Conservation (phyloP, 2,329 filamentous ascomycete species). For the Colletotrichum brevisporum region DNA sequence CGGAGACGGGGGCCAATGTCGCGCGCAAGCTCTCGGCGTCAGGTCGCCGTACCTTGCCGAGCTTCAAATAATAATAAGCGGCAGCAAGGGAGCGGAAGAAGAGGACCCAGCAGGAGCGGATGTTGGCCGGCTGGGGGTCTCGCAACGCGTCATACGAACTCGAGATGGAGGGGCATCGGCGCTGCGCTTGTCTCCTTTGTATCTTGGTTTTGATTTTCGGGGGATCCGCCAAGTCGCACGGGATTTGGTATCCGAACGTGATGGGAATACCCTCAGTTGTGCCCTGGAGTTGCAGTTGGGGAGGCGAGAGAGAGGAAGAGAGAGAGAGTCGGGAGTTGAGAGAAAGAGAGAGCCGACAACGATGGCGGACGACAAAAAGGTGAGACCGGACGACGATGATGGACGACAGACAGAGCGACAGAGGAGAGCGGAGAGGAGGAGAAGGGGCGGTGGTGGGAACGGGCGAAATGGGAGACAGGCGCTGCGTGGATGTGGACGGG, state of each 20-base stretch:
- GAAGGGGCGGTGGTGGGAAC: too few species aligned
- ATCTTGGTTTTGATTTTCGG: not conserved
- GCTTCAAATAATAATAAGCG: conserved; percentile 15
- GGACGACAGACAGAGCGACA: too few species aligned
- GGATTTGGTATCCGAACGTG: too few species aligned
- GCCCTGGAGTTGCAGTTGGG: too few species aligned
- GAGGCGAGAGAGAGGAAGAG: not conserved
- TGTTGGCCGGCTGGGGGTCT: conserved; percentile 28
- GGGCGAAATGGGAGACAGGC: not conserved
- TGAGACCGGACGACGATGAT: not conserved
- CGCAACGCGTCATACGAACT: conserved; percentile 38
- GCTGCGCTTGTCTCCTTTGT: not conserved
- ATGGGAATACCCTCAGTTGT: too few species aligned
- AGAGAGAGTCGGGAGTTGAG: too few species aligned
- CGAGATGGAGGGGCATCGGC: conserved; percentile 28
- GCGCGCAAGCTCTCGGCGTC: conserved; percentile 2
- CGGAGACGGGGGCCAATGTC: not conserved
- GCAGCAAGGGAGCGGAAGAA: conserved; percentile 27
- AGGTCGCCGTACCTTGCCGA: conserved; percentile 26
- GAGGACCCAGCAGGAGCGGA: conserved; percentile 33
- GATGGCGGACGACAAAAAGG: not conserved
- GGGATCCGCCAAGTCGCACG: not conserved
- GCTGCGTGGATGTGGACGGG: not conserved
- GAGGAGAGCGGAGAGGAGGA: too few species aligned
- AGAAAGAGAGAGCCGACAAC: too few species aligned